These are phyloP conservation scores for Botrytis sinoallii DNA, from an alignment of 2,329 filamentous ascomycete genomes.

Conservation along the genomic window DNA sequence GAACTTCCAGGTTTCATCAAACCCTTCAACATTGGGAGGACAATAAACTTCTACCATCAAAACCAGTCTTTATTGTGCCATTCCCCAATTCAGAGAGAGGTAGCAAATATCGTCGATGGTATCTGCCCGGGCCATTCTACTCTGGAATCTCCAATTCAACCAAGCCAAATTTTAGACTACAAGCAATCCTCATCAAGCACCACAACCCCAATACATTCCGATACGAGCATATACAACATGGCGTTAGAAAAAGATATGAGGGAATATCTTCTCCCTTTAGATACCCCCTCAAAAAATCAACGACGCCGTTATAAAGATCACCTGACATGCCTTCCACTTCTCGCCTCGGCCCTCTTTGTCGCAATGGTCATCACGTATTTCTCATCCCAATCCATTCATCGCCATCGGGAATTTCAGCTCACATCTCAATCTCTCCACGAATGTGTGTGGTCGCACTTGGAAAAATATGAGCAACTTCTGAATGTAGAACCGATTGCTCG, in stretches of 20 bases:
- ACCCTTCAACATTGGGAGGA: neutral
- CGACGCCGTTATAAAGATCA: neutral
- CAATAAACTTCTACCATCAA: neutral
- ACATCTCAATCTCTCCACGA: constrained; percentile 15
- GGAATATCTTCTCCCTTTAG: neutral
- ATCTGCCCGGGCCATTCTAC: neutral
- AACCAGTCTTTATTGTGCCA: neutral
- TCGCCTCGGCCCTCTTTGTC: neutral
- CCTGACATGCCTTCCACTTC: neutral
- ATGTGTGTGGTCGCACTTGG: constrained; percentile 26
- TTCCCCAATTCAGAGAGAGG: neutral
- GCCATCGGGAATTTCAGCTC: neutral
- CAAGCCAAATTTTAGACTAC: neutral
- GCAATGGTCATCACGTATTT: neutral
- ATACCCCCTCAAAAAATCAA: neutral
- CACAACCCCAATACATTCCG: neutral
- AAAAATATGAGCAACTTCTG: constrained; percentile 25
- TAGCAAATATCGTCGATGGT: neutral
- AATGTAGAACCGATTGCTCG: constrained; percentile 27
- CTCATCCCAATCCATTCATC: neutral
- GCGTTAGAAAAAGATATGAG: neutral
- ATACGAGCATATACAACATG: constrained; percentile 3
- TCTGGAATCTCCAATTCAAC: neutral
- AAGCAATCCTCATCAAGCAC: neutral
- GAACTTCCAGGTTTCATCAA: neutral